phyloP scores from a whole-genome alignment of 345 rosid species.

The Moricandia arvensis region DNA sequence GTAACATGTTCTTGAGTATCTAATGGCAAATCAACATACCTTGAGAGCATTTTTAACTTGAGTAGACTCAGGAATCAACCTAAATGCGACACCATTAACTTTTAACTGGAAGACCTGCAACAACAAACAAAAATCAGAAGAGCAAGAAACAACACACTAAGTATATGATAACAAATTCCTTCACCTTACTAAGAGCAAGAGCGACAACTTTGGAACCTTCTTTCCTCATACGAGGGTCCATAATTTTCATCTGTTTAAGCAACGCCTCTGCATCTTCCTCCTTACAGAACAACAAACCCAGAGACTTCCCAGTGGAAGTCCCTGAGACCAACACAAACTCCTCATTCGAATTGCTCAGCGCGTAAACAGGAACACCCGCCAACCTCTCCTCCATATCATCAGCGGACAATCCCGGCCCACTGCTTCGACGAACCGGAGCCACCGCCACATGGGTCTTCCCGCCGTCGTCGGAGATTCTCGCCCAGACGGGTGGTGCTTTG shows the following conservation, averaged over 20 bases:
- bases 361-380: constrained; percentile 84
- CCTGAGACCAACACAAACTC: constrained; percentile 86
- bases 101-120: constrained; percentile 69
- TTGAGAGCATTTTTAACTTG: constrained; percentile 71
- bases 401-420: constrained; percentile 35
- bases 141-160: neutral
- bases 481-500: constrained; percentile 50
- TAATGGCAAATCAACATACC: constrained; percentile 43
- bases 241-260: constrained; percentile 72
- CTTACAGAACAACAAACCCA: constrained; percentile 76
- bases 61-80: constrained; percentile 74
- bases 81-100: constrained; percentile 80
- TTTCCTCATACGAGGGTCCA: constrained; percentile 71
- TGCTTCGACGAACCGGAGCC: constrained; percentile 5
- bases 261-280: constrained; percentile 84
- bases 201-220: constrained; percentile 76
- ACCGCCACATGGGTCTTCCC: constrained; percentile 12
- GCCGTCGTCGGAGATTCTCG: constrained; percentile 46
- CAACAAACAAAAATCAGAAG: neutral
- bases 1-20: neutral
- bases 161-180: neutral
- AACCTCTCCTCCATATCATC: constrained; percentile 80
- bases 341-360: constrained; percentile 69
- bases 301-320: constrained; percentile 52
- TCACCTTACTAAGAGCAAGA: constrained; percentile 82